Evolutionary conservation across 2,329 filamentous ascomycete species (phyloP).

Genomic region (Aureobasidium leucospermi): DNA sequence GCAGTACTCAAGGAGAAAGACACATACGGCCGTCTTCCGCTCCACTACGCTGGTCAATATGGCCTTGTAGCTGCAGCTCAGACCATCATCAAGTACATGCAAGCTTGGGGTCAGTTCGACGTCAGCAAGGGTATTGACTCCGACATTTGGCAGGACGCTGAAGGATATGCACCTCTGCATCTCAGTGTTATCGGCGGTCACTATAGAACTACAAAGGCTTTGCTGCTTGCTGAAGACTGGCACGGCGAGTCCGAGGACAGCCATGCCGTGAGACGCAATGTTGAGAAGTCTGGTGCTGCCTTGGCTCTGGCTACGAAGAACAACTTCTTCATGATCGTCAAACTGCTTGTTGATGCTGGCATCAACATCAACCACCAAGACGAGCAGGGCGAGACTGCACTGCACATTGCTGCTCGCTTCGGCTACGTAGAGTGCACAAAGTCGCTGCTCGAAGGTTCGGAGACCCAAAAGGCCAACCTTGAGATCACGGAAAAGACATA

Average conservation of each 20-base stretch:
- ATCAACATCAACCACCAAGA: conserved; percentile 94
- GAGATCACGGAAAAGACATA: conserved; percentile 78
- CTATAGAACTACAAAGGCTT: conserved; percentile 70
- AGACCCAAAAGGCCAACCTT: conserved; percentile 64
- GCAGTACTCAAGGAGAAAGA: conserved; percentile 62
- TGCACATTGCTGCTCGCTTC: conserved; percentile 86
- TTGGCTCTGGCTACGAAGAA: conserved; percentile 81
- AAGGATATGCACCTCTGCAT: conserved; percentile 86
- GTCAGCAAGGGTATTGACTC: conserved; percentile 81
- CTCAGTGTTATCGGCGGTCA: conserved; percentile 89
- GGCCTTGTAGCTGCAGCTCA: conserved; percentile 88
- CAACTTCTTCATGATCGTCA: conserved; percentile 77
- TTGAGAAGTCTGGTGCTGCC: conserved; percentile 79
- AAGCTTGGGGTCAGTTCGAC: conserved; percentile 81
- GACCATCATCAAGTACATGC: conserved; percentile 80
- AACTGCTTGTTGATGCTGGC: conserved; percentile 79
- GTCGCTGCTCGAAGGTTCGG: conserved; percentile 63
- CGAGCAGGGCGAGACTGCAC: conserved; percentile 77
- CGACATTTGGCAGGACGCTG: conserved; percentile 80
- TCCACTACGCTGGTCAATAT: conserved; percentile 93
- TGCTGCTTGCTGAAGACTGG: conserved; percentile 77
- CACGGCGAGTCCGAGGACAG: conserved; percentile 52
- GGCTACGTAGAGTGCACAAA: conserved; percentile 75
- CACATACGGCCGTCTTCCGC: conserved; percentile 70
- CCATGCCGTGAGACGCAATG: conserved; percentile 56